Base-by-base conservation (phyloP, 176 grass and related monocot genomes). In the Bolboschoenus planiculmis region DNA sequence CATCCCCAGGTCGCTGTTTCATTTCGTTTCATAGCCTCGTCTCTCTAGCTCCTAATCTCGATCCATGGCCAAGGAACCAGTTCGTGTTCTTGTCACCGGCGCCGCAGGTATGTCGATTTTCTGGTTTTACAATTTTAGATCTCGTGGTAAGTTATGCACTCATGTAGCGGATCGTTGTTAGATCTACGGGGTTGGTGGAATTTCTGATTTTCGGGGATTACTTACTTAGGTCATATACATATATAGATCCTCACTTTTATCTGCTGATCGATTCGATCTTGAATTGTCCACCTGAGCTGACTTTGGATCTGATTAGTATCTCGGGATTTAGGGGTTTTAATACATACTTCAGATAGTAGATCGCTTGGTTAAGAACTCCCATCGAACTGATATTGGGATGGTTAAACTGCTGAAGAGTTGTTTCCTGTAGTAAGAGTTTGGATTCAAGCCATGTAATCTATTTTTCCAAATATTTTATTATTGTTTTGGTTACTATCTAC, bases 31-130 rank as follows among this genome's bases (percentile, higher is more conserved):
- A 6, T 14, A 40, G 3, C 53, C 23, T 40, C 31, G 5, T 24
- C 37, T 60, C 24, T 56, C 16, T 43, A 3, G 2, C 31, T 80
- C 11, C 18, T 31, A 14, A 18, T 50, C 78, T 80, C 39, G 0
- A 71, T 58, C 86, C 77, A 96, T 96, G 93, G 93, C 94, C 81
- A 98, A 95, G 89, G 92, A 98, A 81, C 90, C 95, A 35, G 70
- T 98, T 85, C 88, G 92, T 78, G 95, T 98, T 86, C 95, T 98
- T 84, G 95, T 98, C 82, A 98, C 95, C 55, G 95, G 92, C 31
- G 95, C 95, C 84, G 92, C 95, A 94, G 95, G 95, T 95, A 93
- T 78, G 7, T 68, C 16, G 10, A 42, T 29, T 9, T 33, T 2
- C 43, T 31, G 61, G 44, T 75, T n/a, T 68, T 80, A 2, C 23